Percentiles rank a stretch among this genome's conserved stretches.
phyloP scores from a whole-genome alignment of 306 rosid species.

The Dryas drummondii region DNA sequence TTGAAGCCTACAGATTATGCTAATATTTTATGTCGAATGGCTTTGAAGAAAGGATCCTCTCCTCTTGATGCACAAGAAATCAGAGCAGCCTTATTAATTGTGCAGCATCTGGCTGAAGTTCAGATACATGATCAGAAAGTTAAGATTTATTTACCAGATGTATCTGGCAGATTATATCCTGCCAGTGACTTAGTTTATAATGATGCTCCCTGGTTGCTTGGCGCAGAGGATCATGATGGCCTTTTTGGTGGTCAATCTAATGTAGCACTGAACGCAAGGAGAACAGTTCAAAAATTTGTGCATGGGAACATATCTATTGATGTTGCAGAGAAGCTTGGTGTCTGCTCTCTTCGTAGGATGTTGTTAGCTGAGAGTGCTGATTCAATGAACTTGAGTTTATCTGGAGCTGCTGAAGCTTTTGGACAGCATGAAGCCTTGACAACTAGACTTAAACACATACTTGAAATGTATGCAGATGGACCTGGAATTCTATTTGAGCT shows the following conservation, averaged over 20 bases:
- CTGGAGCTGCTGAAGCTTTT: constrained; percentile 98
- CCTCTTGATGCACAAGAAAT: constrained; percentile 81
- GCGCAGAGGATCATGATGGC: constrained; percentile 60
- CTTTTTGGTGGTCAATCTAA: constrained; percentile 57
- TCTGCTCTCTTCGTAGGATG: constrained; percentile 86
- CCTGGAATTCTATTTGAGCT: constrained; percentile 94
- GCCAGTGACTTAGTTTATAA: constrained; percentile 82
- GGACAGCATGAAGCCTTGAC: constrained; percentile 99
- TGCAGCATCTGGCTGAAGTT: constrained; percentile 90
- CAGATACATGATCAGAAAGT: constrained; percentile 58
- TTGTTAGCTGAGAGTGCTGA: constrained; percentile 96
- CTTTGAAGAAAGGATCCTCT: constrained; percentile 68
- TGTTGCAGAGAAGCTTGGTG: constrained; percentile 96
- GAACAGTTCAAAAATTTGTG: constrained; percentile 77
- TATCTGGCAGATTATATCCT: constrained; percentile 68
- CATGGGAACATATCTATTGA: constrained; percentile 96
- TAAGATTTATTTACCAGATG: constrained; percentile 78
- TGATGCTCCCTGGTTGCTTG: constrained; percentile 98
- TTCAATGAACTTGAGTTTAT: constrained; percentile 90
- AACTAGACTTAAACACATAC: constrained; percentile 95
- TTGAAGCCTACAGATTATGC: constrained; percentile 72
- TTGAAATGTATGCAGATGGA: constrained; percentile 99
- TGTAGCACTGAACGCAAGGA: constrained; percentile 55
- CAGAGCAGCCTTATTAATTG: constrained; percentile 79
- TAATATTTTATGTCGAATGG: constrained; percentile 82